Percentiles rank a stretch among this genome's conserved stretches.
phyloP scores from a whole-genome alignment of 31 red algal genomes.

The Odonthalia washingtoniensis region DNA sequence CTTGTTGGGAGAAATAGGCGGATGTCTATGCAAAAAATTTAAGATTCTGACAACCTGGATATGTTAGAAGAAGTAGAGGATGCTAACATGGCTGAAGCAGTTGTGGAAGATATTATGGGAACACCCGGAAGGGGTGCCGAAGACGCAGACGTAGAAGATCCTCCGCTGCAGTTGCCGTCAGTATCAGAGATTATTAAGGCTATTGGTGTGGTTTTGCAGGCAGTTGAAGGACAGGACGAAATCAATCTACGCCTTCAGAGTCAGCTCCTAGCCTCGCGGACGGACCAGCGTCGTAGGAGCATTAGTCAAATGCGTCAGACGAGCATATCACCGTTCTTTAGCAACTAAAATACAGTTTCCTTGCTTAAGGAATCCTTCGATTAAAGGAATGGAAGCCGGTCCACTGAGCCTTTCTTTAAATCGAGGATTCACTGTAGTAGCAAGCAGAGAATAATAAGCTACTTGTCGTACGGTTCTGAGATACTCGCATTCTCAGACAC shows the following conservation, averaged over 20 bases:
- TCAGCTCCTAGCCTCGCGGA: background rate
- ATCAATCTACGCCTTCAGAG: background rate
- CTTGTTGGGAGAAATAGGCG: background rate
- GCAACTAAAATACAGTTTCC: no score
- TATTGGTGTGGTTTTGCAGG: background rate
- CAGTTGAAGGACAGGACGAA: background rate
- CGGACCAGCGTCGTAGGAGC: no score
- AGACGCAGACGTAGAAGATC: background rate
- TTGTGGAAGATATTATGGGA: conserved; percentile 4
- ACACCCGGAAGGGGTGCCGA: background rate
- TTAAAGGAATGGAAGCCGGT: no score
- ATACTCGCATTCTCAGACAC: no score
- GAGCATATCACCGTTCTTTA: no score
- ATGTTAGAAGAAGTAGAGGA: conserved; percentile 5
- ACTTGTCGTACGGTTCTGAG: no score
- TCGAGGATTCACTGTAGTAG: no score
- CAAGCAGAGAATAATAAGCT: no score
- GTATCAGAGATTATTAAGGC: conserved; percentile 3
- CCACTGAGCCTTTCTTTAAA: no score
- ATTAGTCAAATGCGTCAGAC: no score
- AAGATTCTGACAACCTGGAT: background rate
- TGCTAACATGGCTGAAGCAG: background rate
- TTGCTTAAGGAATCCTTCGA: no score
- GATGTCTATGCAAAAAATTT: background rate
- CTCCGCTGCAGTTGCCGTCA: background rate